Conservation (phyloP, 495 filamentous ascomycete species). For the Pseudevernia furfuracea region DNA sequence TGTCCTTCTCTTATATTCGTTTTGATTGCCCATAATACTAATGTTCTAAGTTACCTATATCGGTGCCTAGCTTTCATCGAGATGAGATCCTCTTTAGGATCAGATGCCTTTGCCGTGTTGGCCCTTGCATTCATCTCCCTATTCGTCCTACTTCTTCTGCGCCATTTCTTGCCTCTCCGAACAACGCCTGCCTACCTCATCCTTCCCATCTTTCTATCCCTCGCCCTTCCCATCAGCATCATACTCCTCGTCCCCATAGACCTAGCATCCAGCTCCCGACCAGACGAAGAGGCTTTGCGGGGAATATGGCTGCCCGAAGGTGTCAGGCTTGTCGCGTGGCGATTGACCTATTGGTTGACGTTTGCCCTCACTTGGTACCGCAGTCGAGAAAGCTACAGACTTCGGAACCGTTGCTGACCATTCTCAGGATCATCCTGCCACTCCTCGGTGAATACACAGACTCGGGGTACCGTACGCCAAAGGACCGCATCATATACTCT, state of each 20-base stretch:
- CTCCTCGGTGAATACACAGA: slow-evolving; percentile 89
- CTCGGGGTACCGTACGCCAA: slow-evolving; percentile 82
- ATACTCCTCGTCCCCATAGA: slow-evolving; percentile 95
- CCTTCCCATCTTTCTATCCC: slow-evolving; percentile 84
- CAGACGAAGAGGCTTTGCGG: slow-evolving; percentile 56
- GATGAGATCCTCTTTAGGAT: slow-evolving; percentile 46
- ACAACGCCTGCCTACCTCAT: slow-evolving; percentile 86
- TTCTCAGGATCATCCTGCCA: slow-evolving; percentile 77
- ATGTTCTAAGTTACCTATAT: background rate
- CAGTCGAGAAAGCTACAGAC: background rate
- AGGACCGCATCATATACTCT: slow-evolving; percentile 71
- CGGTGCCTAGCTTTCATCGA: background rate
- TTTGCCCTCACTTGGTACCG: slow-evolving; percentile 85
- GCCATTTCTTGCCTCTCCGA: slow-evolving; percentile 82
- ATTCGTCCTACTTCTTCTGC: slow-evolving; percentile 71
- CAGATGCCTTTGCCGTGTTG: slow-evolving; percentile 64
- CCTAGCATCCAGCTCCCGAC: slow-evolving; percentile 72
- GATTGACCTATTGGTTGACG: slow-evolving; percentile 93
- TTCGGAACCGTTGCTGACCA: slow-evolving; percentile 10
- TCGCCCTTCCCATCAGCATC: slow-evolving; percentile 87
- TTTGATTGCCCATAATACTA: too few species aligned
- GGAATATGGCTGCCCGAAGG: slow-evolving; percentile 61
- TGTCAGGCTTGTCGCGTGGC: slow-evolving; percentile 75
- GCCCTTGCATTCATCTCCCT: slow-evolving; percentile 65
- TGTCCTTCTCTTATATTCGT: too few species aligned